These are phyloP conservation scores for Candida multigemmis DNA, from an alignment of 805 yeast species.

Conservation along the genomic window DNA sequence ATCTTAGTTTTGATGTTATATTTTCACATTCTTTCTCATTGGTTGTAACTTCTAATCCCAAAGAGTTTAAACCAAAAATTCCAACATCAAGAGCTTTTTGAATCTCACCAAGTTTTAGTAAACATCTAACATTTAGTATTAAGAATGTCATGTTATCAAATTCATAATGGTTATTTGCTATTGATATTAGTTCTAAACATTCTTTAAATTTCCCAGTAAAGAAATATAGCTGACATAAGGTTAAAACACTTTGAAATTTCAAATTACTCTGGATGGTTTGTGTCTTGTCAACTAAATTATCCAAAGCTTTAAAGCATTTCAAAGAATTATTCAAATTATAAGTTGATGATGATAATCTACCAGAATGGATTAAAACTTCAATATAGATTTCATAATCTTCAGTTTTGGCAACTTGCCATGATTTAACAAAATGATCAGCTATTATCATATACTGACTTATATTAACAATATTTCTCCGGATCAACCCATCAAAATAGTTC, in stretches of 20 bases:
- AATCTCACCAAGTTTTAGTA: slow-evolving; percentile 17
- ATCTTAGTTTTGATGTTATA: slow-evolving; percentile 10
- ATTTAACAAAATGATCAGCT: slow-evolving; percentile 30
- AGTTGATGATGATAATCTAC: slow-evolving; percentile 33
- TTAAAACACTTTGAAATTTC: slow-evolving; percentile 14
- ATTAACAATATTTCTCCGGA: slow-evolving; percentile 7
- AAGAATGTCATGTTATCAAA: slow-evolving; percentile 26
- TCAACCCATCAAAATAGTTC: slow-evolving; percentile 18
- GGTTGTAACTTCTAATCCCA: slow-evolving; percentile 23
- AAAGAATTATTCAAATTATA: slow-evolving; percentile 34
- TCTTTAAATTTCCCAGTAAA: slow-evolving; percentile 19
- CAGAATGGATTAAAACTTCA: slow-evolving; percentile 33
- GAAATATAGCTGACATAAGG: slow-evolving; percentile 22
- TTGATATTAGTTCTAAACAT: slow-evolving; percentile 25
- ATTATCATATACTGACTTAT: slow-evolving; percentile 20
- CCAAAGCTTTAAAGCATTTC: slow-evolving; percentile 28
- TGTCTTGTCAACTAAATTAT: slow-evolving; percentile 10
- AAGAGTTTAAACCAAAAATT: slow-evolving; percentile 19
- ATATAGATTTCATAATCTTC: slow-evolving; percentile 29
- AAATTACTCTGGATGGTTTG: too few species aligned
- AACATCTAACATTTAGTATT: slow-evolving; percentile 26
- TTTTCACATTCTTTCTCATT: slow-evolving; percentile 14
- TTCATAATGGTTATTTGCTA: slow-evolving; percentile 17
- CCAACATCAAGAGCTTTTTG: slow-evolving; percentile 26
- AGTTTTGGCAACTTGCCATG: slow-evolving; percentile 19